phyloP scores from a whole-genome alignment of 2,329 filamentous ascomycete species.

The Fusarium fujikuroi region DNA sequence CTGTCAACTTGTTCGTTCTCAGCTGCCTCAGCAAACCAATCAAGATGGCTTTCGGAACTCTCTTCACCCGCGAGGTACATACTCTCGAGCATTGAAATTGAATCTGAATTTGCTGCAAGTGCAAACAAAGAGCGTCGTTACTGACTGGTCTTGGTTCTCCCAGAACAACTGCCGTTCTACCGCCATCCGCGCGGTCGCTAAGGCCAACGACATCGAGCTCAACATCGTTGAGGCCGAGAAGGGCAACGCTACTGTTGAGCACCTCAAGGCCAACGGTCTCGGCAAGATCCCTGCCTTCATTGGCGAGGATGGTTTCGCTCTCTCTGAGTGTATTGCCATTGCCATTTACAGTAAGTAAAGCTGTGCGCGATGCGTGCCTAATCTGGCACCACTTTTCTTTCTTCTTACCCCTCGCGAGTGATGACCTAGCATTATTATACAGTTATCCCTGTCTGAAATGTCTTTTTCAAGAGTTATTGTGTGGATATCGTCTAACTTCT shows the following conservation, averaged over 20 bases:
- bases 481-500: slow-evolving; percentile 94
- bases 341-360: slow-evolving; percentile 91
- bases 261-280: slow-evolving; percentile 86
- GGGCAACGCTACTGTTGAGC: slow-evolving; percentile 75
- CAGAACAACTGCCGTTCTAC: slow-evolving; percentile 92
- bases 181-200: slow-evolving; percentile 90
- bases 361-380: slow-evolving; percentile 2
- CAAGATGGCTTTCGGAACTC: slow-evolving; percentile 97
- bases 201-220: slow-evolving; percentile 95
- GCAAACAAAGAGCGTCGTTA: slow-evolving; percentile 45
- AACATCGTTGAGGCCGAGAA: slow-evolving; percentile 81
- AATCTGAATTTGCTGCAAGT: slow-evolving; percentile 20
- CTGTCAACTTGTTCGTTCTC: slow-evolving; percentile 45
- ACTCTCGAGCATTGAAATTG: slow-evolving; percentile 33
- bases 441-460: slow-evolving; percentile 99
- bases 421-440: slow-evolving; percentile 82
- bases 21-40: slow-evolving; percentile 48
- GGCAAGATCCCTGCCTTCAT: slow-evolving; percentile 94
- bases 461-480: slow-evolving; percentile 58
- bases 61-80: slow-evolving; percentile 85
- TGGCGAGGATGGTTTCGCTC: slow-evolving; percentile 88
- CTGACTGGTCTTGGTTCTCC: slow-evolving; percentile 46
- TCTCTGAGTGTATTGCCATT: slow-evolving; percentile 93
- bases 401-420: slow-evolving; percentile 52
- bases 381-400: slow-evolving; percentile 46